Percentiles rank a stretch among this genome's conserved stretches.
phyloP scores from a whole-genome alignment of 768 basidiomycete genomes.

The Naematelia aurantialba region DNA sequence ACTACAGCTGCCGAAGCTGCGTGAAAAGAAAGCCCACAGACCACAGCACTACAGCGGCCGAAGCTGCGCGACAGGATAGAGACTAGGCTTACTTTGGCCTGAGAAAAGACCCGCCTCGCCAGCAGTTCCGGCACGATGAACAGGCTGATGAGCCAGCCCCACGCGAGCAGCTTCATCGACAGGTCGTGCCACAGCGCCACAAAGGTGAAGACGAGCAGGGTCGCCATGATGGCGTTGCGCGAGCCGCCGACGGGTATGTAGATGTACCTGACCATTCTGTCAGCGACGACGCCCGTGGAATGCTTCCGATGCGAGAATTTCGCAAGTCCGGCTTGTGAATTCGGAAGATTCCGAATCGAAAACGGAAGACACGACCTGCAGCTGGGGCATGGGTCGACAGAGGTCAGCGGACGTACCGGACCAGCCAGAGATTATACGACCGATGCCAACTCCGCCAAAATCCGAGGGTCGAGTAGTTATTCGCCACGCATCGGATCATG shows the following conservation, averaged over 20 bases:
- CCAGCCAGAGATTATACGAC: conserved; percentile 91
- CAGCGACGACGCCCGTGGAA: background rate
- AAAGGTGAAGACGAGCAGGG: conserved; percentile 81
- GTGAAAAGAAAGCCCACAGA: too few relatives aligned
- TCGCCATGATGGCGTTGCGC: conserved; percentile 60
- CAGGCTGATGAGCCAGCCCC: conserved; percentile 92
- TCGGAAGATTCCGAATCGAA: background rate
- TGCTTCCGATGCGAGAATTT: background rate
- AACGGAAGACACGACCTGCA: background rate
- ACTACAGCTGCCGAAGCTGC: too few relatives aligned
- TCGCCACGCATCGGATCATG: conserved; percentile 97
- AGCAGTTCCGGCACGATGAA: conserved; percentile 84
- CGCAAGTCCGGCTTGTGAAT: background rate
- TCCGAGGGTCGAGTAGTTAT: conserved; percentile 86
- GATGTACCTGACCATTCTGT: conserved; percentile 65
- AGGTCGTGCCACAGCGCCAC: conserved; percentile 98
- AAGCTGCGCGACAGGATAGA: background rate
- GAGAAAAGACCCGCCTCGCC: conserved; percentile 61
- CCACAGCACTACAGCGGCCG: background rate
- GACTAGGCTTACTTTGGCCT: conserved; percentile 59
- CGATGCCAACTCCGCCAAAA: conserved; percentile 98
- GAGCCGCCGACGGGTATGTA: conserved; percentile 87
- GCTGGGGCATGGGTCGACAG: too few relatives aligned
- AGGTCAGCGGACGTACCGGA: conserved; percentile 65
- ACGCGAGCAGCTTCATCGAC: conserved; percentile 76